Percentiles rank a stretch among this genome's conserved stretches.
Evolutionary conservation across 2,329 filamentous ascomycete genomes (phyloP).

Genomic region (Gremmenia infestans): DNA sequence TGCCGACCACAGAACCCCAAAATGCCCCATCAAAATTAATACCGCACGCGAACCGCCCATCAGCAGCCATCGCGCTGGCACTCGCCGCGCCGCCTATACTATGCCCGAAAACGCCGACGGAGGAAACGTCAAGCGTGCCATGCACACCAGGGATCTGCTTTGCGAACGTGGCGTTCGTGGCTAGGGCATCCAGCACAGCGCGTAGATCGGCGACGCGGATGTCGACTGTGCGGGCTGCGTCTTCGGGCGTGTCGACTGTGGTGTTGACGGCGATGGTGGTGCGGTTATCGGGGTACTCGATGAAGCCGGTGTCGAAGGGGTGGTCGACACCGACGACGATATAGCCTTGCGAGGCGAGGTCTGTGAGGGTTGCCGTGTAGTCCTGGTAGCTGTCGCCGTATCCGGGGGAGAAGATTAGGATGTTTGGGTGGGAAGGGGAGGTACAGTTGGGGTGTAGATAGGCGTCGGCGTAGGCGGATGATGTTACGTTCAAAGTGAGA

Average conservation of each 20-base stretch:
- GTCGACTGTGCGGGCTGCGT: not conserved
- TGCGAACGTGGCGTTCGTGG: not conserved
- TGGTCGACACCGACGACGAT: constrained; percentile 31
- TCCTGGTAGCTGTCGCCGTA: constrained; percentile 22
- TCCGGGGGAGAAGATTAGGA: constrained; percentile 30
- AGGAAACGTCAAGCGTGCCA: not conserved
- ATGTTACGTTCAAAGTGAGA: constrained; percentile 22
- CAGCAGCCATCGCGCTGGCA: constrained; percentile 24
- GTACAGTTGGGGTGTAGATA: constrained; percentile 6
- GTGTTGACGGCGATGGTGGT: not conserved
- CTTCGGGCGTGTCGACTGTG: not conserved
- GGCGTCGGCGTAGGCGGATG: constrained; percentile 12
- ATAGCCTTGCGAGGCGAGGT: constrained; percentile 18
- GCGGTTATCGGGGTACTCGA: constrained; percentile 27
- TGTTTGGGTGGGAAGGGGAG: constrained; percentile 8
- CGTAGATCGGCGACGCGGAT: too few species aligned
- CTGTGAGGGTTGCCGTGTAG: constrained; percentile 13
- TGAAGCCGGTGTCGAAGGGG: constrained; percentile 27
- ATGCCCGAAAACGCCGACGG: constrained; percentile 2
- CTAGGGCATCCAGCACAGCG: not conserved
- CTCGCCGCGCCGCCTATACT: constrained; percentile 29
- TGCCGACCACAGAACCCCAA: constrained; percentile 20
- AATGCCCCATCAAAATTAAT: constrained; percentile 34
- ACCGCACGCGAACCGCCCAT: constrained; percentile 29
- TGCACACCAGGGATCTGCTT: constrained; percentile 1